Base-by-base conservation (phyloP, 495 filamentous ascomycete genomes). In the Hyphodiscus hymeniophilus region DNA sequence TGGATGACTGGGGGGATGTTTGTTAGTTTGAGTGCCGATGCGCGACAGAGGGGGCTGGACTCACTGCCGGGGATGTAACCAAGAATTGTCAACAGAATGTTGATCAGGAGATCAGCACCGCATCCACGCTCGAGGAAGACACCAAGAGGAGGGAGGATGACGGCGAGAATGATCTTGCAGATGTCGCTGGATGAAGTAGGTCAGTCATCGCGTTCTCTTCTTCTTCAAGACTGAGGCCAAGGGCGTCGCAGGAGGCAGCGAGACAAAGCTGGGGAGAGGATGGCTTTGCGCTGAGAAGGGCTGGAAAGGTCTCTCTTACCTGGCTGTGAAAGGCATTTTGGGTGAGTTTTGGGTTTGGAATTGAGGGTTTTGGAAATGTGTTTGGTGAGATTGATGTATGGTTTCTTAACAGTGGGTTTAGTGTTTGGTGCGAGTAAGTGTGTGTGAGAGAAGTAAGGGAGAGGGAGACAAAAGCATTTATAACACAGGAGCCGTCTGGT, bases 111-210 rank as follows among this genome's bases (percentile, higher is more conserved):
- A 59, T 94, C 86, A 59, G 79, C 76, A 63, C 79, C 77, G 69
- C 85, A 89, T 61, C 89, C 89, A 32, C 82, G 80, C 74, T 92
- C 85, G 48, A 94, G 78, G 76, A 95, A 94, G 63, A 94, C 90
- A 65, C 88, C 87, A 28, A 94, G 73, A 54, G 90, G 90, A 32
- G 90, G 90, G 42, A 94, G 73, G 71, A 94, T 67, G 70, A 94
- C 72, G 70, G 87, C 84, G 63, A 90, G 72, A 68, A 92, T 80
- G 75, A 94, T 89, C 74, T 94, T 91, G 84, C 81, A 82, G 74
- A 91, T 87, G 63, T 94, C 87, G 67, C 86, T 90, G 57, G n/a
- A 28, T 28, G 38, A 34, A 20, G 42, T 31, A 38, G 17, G 18
- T 40, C 20, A 41, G 38, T 41, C 31, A 34, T 11, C 31, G 17